Evolutionary conservation across 345 rosid genomes (phyloP).

Genomic region (Linum lewisii): DNA sequence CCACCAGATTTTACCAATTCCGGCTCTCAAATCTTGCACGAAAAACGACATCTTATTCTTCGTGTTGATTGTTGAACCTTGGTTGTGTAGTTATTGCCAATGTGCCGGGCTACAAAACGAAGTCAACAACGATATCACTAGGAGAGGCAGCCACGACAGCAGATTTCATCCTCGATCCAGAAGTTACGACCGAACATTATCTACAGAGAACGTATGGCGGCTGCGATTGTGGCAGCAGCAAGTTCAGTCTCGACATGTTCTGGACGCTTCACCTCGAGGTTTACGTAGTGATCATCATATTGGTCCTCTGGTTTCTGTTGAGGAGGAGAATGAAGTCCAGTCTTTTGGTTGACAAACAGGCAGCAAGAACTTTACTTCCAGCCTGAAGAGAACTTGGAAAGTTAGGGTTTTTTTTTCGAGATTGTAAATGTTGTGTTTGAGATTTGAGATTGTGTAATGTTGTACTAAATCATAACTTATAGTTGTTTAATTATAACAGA

Average conservation of each 20-base stretch:
- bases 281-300: constrained; percentile 35
- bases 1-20: too few species aligned
- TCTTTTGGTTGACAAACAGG: constrained; percentile 40
- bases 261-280: constrained; percentile 39
- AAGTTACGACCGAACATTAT: constrained; percentile 20
- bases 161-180: constrained; percentile 81
- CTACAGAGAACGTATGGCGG: constrained; percentile 36
- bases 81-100: constrained; percentile 52
- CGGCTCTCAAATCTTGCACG: too few species aligned
- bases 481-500: too few species aligned
- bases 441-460: too few species aligned
- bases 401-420: too few species aligned
- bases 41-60: too few species aligned
- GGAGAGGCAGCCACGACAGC: constrained; percentile 48
- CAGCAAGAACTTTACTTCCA: constrained; percentile 18
- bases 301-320: constrained; percentile 40
- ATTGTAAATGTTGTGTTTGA: too few species aligned
- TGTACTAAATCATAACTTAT: too few species aligned
- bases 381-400: neutral
- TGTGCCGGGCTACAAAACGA: constrained; percentile 63
- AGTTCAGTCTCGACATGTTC: constrained; percentile 22
- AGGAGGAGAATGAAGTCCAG: constrained; percentile 42
- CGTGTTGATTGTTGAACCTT: too few species aligned
- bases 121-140: constrained; percentile 50
- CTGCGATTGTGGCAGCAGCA: constrained; percentile 13